A percentile compares a stretch with the other conserved stretches of the same genome.
phyloP scores from a whole-genome alignment of 2,329 filamentous ascomycete genomes.

The Cadophora malorum region DNA sequence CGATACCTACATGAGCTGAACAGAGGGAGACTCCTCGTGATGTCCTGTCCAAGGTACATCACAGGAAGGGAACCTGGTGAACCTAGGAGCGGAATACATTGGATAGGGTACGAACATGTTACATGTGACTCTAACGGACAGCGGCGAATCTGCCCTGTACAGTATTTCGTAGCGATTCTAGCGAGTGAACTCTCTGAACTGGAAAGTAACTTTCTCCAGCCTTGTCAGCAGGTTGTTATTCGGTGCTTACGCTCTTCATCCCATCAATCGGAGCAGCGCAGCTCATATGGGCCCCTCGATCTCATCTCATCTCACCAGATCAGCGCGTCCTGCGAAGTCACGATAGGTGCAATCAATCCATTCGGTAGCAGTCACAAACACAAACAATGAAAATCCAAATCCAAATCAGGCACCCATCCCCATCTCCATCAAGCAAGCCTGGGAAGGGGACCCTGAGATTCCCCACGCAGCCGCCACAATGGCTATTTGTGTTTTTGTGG shows the following conservation, averaged over 20 bases:
- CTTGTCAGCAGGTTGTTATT: slow-evolving; percentile 5
- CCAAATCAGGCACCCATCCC: not conserved
- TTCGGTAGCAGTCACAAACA: not conserved
- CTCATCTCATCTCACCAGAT: slow-evolving; percentile 8
- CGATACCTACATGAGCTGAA: slow-evolving; percentile 2
- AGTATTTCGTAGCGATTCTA: not conserved
- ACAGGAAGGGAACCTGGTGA: not conserved
- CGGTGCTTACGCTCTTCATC: slow-evolving; percentile 9
- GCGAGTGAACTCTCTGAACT: not conserved
- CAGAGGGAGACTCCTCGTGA: not conserved
- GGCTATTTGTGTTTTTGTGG: slow-evolving; percentile 13
- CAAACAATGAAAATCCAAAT: not conserved
- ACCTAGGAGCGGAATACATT: not conserved
- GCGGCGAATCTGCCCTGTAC: not conserved
- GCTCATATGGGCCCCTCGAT: not conserved
- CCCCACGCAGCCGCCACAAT: not conserved
- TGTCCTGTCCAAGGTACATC: not conserved
- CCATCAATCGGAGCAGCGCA: slow-evolving; percentile 2
- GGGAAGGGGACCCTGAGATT: not conserved
- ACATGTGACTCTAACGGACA: not conserved
- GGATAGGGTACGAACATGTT: slow-evolving; percentile 5
- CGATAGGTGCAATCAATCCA: slow-evolving; percentile 1
- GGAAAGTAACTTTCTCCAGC: not conserved
- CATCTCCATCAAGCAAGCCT: not conserved
- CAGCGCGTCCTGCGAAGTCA: slow-evolving; percentile 13